Base-by-base conservation (phyloP, 768 basidiomycete species). In the Boletus rubescentipes region DNA sequence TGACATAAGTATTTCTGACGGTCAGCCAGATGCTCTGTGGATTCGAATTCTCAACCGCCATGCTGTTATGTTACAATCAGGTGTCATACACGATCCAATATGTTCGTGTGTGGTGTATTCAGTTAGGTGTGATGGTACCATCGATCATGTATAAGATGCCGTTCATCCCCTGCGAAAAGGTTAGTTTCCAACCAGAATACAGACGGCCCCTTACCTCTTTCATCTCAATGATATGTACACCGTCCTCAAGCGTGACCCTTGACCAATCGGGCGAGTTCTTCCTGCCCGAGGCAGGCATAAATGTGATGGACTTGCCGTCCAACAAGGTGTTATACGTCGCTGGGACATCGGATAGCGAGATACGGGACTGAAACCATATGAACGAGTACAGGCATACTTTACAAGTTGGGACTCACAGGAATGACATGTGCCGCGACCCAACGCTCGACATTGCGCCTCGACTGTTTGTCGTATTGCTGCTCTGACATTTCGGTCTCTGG, bases 361-460 rank as follows among this genome's bases (percentile, higher is more conserved):
- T 75, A 3, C 76, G 81, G 14, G 72, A 79, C 66, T 79, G 63
- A 46, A 46, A 30, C 9, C 16, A 9, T 10, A 55, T 41, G 14
- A 38, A 43, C 6, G 1, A 47, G 39, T n/a, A 42, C 5, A 12
- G 3, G 26, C 0, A 31, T 42, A 35, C 5, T 16, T 34, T 35
- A 42, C 44, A 40, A 21, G 18, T 11, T 30, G 58, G 21, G 29
- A 9, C 78, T 57, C 66, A 93, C 93, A 6, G 91, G 88, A 49
- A 96, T 80, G 54, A 95, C 84, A 63, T 94, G 93, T 3, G 86
- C 86, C 2, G 84, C 82, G 0, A 95, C 78, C 89, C 93, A 96
- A 46, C 77, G 77, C 60, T 86, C 80, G 12, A 95, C 87, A 60
- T 93, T 90, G 60, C 71, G 72, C 71, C 75, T 84, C 8, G 85